Evolutionary conservation across 78 protist genomes (phyloP), one percentile per base, ranked within the genome.

Genomic region (Dictyostelium intermedium): DNA sequence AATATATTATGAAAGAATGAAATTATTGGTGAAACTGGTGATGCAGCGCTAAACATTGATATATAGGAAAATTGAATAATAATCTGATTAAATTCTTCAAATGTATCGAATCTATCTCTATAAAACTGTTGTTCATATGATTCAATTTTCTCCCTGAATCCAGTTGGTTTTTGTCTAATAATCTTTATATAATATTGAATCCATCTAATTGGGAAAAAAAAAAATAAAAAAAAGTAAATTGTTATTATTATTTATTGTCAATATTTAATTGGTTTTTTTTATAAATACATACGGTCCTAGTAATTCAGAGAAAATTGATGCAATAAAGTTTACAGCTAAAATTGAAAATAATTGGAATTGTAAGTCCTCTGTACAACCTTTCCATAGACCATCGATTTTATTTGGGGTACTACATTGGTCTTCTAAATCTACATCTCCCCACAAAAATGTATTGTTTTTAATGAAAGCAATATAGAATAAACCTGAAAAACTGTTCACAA

Each of bases 381-480:
- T 16, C 87, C 91, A 89, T 43, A 82, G 18, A 34, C 87, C 93
- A 34, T 32, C 20, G 3, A 50, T 25, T 35, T 30, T 14, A 53
- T 82, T 34, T 30, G 61, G 6, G 27, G 45, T n/a, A 45, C 23
- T 39, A 70, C 93, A 89, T 8, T 1, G 5, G 50, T 89, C 93
- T 41, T 43, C 10, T 14, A 89, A 35, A 25, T 39, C 10, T 3
- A 45, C 2, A n/a, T 56, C 78, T 78, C 93, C 93, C 87, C 87
- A 91, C 32, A 91, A 5, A 53, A 39, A 9, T n/a, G 77, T 30
- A 53, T 79, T 66, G 47, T 87, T 66, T 84, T 92, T 92, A 56
- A 93, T 32, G 74, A 97, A 98, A 13, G 97, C 96, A 35, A 96
- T 89, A 91, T 96, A 98, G 47, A 95, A 95, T 23, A 96, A 74